Conservation (phyloP, 78 protist species). For the Protostelium mycophagum region DNA sequence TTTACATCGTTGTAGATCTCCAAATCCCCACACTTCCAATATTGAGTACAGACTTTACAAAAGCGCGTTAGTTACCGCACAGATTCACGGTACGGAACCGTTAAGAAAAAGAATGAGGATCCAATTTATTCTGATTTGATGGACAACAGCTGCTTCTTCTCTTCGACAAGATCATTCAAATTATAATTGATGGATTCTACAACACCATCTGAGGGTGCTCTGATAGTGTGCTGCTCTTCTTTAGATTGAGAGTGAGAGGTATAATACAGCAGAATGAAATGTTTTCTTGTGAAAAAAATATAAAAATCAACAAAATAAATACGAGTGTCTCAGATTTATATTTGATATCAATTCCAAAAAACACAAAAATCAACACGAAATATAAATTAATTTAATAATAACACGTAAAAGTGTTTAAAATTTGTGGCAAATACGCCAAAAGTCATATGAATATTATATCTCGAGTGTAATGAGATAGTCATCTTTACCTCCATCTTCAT, state of each 20-base stretch:
- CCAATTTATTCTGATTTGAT: background rate
- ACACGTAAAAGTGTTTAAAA: background rate
- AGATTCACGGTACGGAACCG: no score
- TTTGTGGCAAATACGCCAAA: background rate
- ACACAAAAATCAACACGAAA: background rate
- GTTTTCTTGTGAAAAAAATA: no score
- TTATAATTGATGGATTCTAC: slow-evolving; percentile 58
- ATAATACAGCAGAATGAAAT: no score
- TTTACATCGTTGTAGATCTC: no score
- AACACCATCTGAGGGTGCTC: slow-evolving; percentile 55
- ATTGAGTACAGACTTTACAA: no score
- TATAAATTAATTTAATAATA: background rate
- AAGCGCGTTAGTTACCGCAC: no score
- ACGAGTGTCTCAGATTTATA: no score
- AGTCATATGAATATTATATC: background rate
- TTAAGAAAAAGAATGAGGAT: no score
- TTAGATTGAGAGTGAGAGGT: no score
- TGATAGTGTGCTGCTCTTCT: slow-evolving; percentile 29
- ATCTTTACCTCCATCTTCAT: slow-evolving; percentile 62
- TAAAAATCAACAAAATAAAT: no score
- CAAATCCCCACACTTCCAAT: no score
- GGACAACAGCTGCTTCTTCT: slow-evolving; percentile 19
- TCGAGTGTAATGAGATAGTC: background rate
- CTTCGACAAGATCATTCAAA: slow-evolving; percentile 58
- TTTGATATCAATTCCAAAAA: no score